phyloP scores from a whole-genome alignment of 2,329 filamentous ascomycete genomes.

The Fusarium clavum region DNA sequence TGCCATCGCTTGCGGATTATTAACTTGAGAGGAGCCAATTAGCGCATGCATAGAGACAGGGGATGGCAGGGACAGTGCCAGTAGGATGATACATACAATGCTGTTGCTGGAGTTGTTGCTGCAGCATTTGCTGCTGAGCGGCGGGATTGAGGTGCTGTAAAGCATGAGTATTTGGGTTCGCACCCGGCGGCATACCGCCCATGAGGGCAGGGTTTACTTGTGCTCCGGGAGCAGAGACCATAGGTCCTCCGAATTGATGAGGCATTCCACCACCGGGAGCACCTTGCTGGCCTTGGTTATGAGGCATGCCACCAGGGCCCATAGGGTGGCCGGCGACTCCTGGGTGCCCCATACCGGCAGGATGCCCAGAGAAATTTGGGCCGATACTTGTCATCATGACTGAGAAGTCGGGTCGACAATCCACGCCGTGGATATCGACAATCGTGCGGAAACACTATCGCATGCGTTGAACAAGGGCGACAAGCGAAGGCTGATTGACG shows the following conservation, averaged over 20 bases:
- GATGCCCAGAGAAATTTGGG: conserved; percentile 74
- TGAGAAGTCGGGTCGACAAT: conserved; percentile 58
- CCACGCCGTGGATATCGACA: conserved; percentile 72
- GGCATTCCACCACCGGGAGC: conserved; percentile 72
- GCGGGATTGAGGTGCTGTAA: conserved; percentile 78
- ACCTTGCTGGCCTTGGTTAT: conserved; percentile 77
- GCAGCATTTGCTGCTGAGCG: conserved; percentile 67
- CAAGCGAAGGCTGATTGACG: conserved; percentile 9
- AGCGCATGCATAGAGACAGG: conserved; percentile 26
- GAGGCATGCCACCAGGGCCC: conserved; percentile 68
- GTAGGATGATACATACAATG: conserved; percentile 49
- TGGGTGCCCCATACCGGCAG: conserved; percentile 77
- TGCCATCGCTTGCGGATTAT: conserved; percentile 54
- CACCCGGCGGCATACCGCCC: conserved; percentile 78
- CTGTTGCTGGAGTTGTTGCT: conserved; percentile 59
- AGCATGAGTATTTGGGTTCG: conserved; percentile 74
- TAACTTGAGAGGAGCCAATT: conserved; percentile 45
- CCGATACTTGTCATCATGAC: conserved; percentile 79
- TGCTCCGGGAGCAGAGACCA: conserved; percentile 77
- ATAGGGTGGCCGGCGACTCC: conserved; percentile 75
- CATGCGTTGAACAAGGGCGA: conserved; percentile 48
- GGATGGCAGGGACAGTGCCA: conserved; percentile 10
- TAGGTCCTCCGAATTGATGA: conserved; percentile 74
- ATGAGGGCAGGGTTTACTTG: conserved; percentile 83
- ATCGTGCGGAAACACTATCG: conserved; percentile 57